Evolutionary conservation across 1,139 yeast genomes (phyloP), one percentile per base, ranked within the genome.

Genomic region (Saccharomyces hybrid): DNA sequence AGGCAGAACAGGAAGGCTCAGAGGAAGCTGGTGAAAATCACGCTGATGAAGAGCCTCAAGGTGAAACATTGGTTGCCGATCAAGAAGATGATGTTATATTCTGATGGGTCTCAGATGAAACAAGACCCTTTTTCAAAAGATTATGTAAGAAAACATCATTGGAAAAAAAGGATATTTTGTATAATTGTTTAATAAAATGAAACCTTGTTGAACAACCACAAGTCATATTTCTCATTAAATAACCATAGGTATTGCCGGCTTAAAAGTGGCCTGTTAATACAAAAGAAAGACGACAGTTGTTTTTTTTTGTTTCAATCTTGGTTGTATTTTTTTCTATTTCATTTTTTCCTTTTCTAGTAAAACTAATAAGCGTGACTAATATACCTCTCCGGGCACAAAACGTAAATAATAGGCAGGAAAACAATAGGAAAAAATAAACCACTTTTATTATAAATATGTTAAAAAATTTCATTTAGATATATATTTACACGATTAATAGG

Each of bases 51-150:
- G 64, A 57, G 41, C 26, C 44, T 38, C 44, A 38, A 38, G 65
- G 65, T 27, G 63, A 60, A 7, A 69, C 73, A 51, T 56, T 78
- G 47, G 70, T 76, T 47, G 74, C 75, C 24, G 77, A 76, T 58
- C 72, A 71, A 47, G 81, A 78, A 59, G 78, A 76, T 5, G 82
- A 78, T 62, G 80, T 78, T 53, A 78, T 78, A 55, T 78, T 78
- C 60, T 78, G 61, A 64, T 26, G 16, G 16, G 14, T 48, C 16
- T 47, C 49, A 16, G 44, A 5, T 12, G 11, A 12, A 38, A 38
- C 44, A 38, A 38, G 44, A 38, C 8, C 44, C 44, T 38, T 38
- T 38, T 38, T 12, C 5, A 24, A 24, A 19, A 38, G 2, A 38
- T 14, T 38, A 38, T 38, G 44, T 38, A 38, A 38, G 21, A 38